Evolutionary conservation across 78 protist genomes (phyloP), one percentile per base, ranked within the genome.

Genomic region (Pigoraptor vietnamica): DNA sequence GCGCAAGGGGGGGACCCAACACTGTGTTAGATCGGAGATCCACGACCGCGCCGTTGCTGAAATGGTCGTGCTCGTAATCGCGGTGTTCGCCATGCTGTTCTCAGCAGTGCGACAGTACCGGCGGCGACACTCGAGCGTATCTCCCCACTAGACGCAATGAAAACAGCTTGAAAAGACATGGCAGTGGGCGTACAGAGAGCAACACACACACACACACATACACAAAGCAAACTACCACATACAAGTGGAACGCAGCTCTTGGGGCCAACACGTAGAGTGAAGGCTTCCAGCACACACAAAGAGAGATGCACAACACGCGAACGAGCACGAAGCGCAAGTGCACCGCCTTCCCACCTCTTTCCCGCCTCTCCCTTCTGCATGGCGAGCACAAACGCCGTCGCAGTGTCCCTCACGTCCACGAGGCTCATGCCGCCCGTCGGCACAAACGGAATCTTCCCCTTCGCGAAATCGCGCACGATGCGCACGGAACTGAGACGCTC

Each of bases 361-460:
- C 84, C 84, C 9, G 84, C 34, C 23, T 25, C 32, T 6, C 29
- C 67, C 67, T 48, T 48, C 67, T 48, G 29, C 89, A 86, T 37
- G 38, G 89, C 89, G 23, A 24, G 29, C 10, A 35, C n/a, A 37
- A 86, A 86, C 25, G 89, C 89, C 25, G 89, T 37, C 24, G 89
- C 89, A 23, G 89, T 29, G 19, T 88, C 90, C 0, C 90, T 40
- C 25, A 88, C 90, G 19, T 88, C 90, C 24, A 88, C 90, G 33
- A 39, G 23, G 34, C 39, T n/a, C 35, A 88, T 14, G 0, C 67
- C 67, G 1, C 90, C 90, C 14, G 39, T 39, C 32, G 90, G 90
- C 40, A 29, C 33, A 35, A 88, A 40, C 23, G 90, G 90, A 37
- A 88, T 39, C 32, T 37, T 39, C 25, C 67, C 24, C 35, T 37